Evolutionary conservation across 1,284 basidiomycete species (phyloP).

Genomic region (Rhodofomes roseus): DNA sequence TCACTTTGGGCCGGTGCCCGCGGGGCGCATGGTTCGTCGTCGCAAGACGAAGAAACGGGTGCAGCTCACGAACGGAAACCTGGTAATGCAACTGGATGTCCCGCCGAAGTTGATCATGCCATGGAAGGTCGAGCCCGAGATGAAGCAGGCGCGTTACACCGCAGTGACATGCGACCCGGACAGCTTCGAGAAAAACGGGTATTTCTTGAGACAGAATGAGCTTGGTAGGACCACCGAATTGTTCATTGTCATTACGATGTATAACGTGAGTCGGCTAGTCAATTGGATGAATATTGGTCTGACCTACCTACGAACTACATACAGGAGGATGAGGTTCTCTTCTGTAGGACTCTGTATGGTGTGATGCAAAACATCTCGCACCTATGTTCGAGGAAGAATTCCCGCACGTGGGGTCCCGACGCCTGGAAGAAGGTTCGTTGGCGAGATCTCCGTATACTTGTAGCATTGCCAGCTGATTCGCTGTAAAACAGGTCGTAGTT

Average conservation of each 20-base stretch:
- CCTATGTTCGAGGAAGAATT: conserved; percentile 90
- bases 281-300: not conserved
- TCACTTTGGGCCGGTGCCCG: conserved; percentile 86
- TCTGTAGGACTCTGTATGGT: conserved; percentile 93
- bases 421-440: conserved; percentile 88
- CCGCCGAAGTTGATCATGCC: conserved; percentile 85
- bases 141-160: conserved; percentile 80
- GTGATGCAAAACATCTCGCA: conserved; percentile 93
- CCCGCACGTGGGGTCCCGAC: conserved; percentile 93
- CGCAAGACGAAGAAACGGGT: conserved; percentile 73
- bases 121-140: conserved; percentile 79
- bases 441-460: not conserved
- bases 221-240: conserved; percentile 84
- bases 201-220: conserved; percentile 84
- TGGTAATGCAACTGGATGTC: conserved; percentile 81
- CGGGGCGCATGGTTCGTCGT: conserved; percentile 71
- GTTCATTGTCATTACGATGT: conserved; percentile 96
- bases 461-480: not conserved
- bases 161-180: conserved; percentile 94
- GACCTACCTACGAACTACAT: conserved; percentile 6
- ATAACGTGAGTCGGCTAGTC: conserved; percentile 59
- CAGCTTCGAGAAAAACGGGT: conserved; percentile 81
- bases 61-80: conserved; percentile 78
- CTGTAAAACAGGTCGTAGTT: conserved; percentile 75
- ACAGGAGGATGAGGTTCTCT: conserved; percentile 92